These are phyloP conservation scores for Trichoderma simmonsii DNA, from an alignment of 2,329 filamentous ascomycete species.

Conservation along the genomic window DNA sequence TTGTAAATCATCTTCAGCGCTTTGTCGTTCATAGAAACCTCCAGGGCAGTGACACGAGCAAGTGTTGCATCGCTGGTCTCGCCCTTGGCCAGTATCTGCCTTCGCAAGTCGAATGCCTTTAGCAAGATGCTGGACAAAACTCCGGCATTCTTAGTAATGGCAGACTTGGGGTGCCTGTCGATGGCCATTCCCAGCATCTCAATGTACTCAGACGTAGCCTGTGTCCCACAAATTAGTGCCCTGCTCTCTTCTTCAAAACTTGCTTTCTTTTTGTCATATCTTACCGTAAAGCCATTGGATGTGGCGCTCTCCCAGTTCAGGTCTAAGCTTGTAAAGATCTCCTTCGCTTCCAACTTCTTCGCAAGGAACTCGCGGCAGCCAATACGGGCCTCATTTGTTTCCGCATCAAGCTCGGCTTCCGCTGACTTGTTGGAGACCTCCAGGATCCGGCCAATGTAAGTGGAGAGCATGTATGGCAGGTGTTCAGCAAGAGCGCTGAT, in stretches of 20 bases:
- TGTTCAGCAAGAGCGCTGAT: conserved; percentile 76
- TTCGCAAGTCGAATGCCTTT: conserved; percentile 62
- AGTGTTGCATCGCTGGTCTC: conserved; percentile 43
- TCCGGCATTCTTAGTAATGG: conserved; percentile 71
- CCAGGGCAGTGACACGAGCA: conserved; percentile 56
- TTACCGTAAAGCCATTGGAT: conserved; percentile 58
- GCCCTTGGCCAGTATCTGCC: conserved; percentile 49
- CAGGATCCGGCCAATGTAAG: conserved; percentile 70
- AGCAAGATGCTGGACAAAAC: conserved; percentile 65
- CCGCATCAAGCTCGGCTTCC: conserved; percentile 55
- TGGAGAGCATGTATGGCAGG: conserved; percentile 84
- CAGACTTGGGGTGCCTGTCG: conserved; percentile 72
- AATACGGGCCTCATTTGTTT: conserved; percentile 61
- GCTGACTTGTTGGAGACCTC: conserved; percentile 70
- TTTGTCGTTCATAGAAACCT: conserved; percentile 64
- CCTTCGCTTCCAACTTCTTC: conserved; percentile 71
- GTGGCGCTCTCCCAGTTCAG: conserved; percentile 68
- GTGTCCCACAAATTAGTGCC: conserved; percentile 23
- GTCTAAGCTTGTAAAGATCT: conserved; percentile 70
- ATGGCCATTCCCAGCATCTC: conserved; percentile 68
- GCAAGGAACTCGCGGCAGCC: conserved; percentile 73
- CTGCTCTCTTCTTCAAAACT: neutral
- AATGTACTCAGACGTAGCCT: conserved; percentile 68
- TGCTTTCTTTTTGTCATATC: conserved; percentile 25
- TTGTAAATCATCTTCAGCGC: conserved; percentile 92